Base-by-base conservation (phyloP, 2,329 filamentous ascomycete genomes). In the Phaeosphaeriaceae sp. region DNA sequence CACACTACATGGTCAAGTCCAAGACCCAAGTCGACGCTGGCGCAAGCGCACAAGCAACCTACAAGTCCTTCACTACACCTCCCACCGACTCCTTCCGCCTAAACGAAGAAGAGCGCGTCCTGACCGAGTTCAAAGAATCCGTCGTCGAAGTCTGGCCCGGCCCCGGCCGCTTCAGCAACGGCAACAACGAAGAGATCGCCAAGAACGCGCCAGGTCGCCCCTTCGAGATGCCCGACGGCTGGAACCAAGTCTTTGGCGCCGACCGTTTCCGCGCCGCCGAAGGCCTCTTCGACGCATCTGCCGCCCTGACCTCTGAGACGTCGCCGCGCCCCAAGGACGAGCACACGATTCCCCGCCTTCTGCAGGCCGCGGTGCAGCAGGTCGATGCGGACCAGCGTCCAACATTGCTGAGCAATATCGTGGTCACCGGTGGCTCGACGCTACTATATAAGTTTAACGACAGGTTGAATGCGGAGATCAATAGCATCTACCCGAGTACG, bases 41-140 rank as follows among this genome's bases (percentile, higher is more conserved):
- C 57, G 87, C 90, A 10, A 87, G 93, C 1, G 85, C 93, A 2
- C 90, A 96, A 76, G 91, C 89, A 42, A 88, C 85, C 49, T 89
- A 91, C 77, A 89, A 88, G 68, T 86, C 86, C 41, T 96, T 92
- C 75, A 84, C 73, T 83, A 80, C 80, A 54, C 80, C 84, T 1
- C 86, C 85, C 0, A 80, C 82, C 67, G 84, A 87, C 25, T 93
- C 91, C 1, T 98, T 93, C 85, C 88, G 90, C 58, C 82, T 84
- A 19, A 89, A 94, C 65, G 89, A 98, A 79, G 93, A 99, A 81
- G 95, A 98, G 77, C 91, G 94, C 53, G 89, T 97, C 44, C 82
- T 99, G 56, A 93, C 92, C 40, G 93, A 97, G 76, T 99, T 96
- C 86, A 99, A 99, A 81, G 96, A 99, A 80, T 96, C 91, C 19